phyloP scores from a whole-genome alignment of 257 asterid genomes.

The Solanum appendiculatum region DNA sequence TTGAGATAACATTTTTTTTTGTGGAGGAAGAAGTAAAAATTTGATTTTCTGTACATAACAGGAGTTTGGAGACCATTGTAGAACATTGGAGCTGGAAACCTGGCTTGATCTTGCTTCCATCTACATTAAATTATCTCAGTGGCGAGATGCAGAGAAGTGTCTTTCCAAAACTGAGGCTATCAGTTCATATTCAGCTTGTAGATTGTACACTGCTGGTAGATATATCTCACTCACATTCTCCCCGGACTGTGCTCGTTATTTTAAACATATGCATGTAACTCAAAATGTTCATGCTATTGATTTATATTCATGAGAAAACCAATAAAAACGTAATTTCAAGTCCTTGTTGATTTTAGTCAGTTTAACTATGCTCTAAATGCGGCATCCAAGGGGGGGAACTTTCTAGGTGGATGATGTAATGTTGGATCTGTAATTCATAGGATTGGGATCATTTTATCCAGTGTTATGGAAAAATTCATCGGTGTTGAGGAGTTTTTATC shows the following conservation, averaged over 20 bases:
- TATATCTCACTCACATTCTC: neutral
- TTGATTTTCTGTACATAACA: constrained; percentile 13
- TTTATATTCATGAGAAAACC: neutral
- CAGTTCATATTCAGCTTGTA: constrained; percentile 43
- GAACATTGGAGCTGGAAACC: constrained; percentile 52
- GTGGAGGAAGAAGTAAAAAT: neutral
- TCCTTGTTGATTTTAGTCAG: neutral
- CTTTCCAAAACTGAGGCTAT: constrained; percentile 59
- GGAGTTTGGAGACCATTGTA: constrained; percentile 28
- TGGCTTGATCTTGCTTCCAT: constrained; percentile 88
- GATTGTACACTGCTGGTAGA: constrained; percentile 73
- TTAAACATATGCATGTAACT: neutral
- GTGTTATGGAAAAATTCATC: neutral
- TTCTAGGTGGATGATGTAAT: neutral
- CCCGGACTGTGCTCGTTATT: neutral
- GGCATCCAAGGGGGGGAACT: neutral
- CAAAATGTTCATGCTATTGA: neutral
- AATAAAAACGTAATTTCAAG: neutral
- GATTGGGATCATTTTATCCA: neutral
- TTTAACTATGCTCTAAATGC: neutral
- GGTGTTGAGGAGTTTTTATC: neutral
- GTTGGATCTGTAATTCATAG: neutral
- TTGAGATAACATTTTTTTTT: neutral
- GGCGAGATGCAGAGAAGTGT: constrained; percentile 85
- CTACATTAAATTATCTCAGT: constrained; percentile 51